Evolutionary conservation across 2,329 filamentous ascomycete genomes (phyloP), one percentile per base, ranked within the genome.

Genomic region (Pseudopyricularia cyperi): DNA sequence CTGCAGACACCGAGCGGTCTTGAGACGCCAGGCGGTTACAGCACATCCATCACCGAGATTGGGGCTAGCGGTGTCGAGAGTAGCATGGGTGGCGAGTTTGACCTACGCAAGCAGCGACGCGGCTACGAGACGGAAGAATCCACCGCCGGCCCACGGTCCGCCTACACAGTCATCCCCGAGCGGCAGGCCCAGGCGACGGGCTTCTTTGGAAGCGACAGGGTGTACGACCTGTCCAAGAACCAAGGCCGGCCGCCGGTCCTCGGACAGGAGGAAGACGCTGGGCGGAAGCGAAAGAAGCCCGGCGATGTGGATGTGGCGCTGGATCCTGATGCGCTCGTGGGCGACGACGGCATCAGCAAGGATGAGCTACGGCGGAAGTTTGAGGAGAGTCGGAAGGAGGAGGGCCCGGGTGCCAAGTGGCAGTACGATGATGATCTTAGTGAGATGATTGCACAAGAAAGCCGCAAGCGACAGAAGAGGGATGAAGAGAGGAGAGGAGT

Each of bases 381-480:
- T 62, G 90, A 97, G 54, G 81, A 71, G 74, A 85, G 72, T 64
- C 79, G 68, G 62, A 74, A 71, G 54, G 77, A 83, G 57, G 85
- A 86, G 63, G 81, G 82, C 17, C 66, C 77, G 24, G 82, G 83
- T 34, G 79, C 81, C 22, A 77, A 82, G 60, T 89, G 84, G 79
- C 79, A 81, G 53, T 74, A 77, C 67, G 87, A 95, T 65, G 91
- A 97, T 59, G 91, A 96, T 63, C 69, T 98, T 53, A 91, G 84
- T 61, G 87, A 95, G 62, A 94, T 98, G 87, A 96, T 98, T 71
- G 89, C 89, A 12, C 84, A 88, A 61, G 93, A 97, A 71, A 89
- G 83, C 63, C 79, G 89, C 57, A 97, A 97, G 77, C 79, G 89
- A 64, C 78, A 90, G 65, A 94, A 90, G 77, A 80, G 86, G 57